Base-by-base conservation (phyloP, 805 yeast species). In the Monosporozyma siamensis region DNA sequence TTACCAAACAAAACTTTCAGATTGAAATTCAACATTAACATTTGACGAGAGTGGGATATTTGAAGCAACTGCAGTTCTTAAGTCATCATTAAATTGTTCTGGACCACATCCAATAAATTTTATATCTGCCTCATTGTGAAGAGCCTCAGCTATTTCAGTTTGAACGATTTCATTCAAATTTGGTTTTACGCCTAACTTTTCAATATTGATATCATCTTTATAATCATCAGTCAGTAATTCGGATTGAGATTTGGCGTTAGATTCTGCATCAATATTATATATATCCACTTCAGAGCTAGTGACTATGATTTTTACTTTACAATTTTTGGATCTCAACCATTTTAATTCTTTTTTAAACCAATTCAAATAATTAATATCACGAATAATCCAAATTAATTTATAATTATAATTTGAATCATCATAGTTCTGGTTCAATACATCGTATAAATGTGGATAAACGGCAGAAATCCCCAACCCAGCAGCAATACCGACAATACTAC, bases 81-180 rank as follows among this genome's bases (percentile, higher is more conserved):
- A 49, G 2, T 64, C 69, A 52, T 80, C 88, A 49, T 70, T 78
- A 71, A 79, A 71, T 4, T 58, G 41, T 26, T 76, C 71, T 38
- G 80, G 82, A 6, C 87, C 88, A 64, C 88, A 81, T 12, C 75
- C 65, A 31, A 79, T 64, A 34, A 81, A 68, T 0, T 74, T 74
- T n/a, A 71, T 55, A 3, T 79, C 64, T 0, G n/a, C n/a, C n/a
- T n/a, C n/a, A n/a, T 77, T 72, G 1, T 47, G 34, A 1, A 72
- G 59, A 18, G 62, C 61, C 6, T 59, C 41, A n/a, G 41, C 26
- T 5, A 72, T 55, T 37, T 67, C 71, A 1, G 60, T 44, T 3
- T 48, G 44, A 0, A 78, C 65, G 3, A 76, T 44, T 3, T 53
- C 52, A 1, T 59, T 59, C 34, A 78, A 45, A 40, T 65, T 54